A percentile compares a stretch with the other conserved stretches of the same genome.
phyloP scores from a whole-genome alignment of 2,329 filamentous ascomycete species.

The Ophiostoma angusticollis region DNA sequence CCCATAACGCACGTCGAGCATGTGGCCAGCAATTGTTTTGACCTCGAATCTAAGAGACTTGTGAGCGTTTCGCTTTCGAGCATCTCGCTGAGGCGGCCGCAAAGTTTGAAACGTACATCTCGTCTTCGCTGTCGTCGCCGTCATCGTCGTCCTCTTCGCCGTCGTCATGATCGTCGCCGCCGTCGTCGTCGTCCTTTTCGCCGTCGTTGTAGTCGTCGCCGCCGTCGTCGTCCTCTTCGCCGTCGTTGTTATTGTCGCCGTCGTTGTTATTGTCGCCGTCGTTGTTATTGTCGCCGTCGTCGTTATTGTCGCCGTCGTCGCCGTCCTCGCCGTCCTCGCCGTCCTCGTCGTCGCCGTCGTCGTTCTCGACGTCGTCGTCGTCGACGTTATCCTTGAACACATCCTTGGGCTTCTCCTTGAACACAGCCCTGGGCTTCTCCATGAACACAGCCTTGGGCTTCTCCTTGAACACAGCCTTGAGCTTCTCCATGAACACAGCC shows the following conservation, averaged over 20 bases:
- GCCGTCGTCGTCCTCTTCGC: conserved; percentile 27
- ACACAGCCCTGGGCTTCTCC: too few species aligned
- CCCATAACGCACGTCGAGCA: conserved; percentile 35
- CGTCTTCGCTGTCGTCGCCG: conserved; percentile 24
- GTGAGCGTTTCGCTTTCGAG: too few species aligned
- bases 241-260: conserved; percentile 12
- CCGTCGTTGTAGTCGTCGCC: conserved; percentile 14
- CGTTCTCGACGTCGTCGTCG: too few species aligned
- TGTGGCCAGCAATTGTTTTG: conserved; percentile 58
- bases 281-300: conserved; percentile 17
- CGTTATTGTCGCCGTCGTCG: conserved; percentile 15
- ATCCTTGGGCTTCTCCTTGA: too few species aligned
- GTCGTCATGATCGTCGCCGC: conserved; percentile 6
- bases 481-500: too few species aligned
- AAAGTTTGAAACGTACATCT: conserved; percentile 24
- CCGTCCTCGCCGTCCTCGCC: too few species aligned
- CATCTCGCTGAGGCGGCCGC: conserved; percentile 14
- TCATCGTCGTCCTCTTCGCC: conserved; percentile 14
- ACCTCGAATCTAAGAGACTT: conserved; percentile 49
- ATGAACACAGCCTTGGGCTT: too few species aligned
- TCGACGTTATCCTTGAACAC: too few species aligned
- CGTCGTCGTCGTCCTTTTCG: conserved; percentile 17
- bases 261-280: conserved; percentile 14
- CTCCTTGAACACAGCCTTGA: too few species aligned
- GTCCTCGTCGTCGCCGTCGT: too few species aligned